Base-by-base conservation (phyloP, 306 rosid genomes). In the Vigna nakashimae region DNA sequence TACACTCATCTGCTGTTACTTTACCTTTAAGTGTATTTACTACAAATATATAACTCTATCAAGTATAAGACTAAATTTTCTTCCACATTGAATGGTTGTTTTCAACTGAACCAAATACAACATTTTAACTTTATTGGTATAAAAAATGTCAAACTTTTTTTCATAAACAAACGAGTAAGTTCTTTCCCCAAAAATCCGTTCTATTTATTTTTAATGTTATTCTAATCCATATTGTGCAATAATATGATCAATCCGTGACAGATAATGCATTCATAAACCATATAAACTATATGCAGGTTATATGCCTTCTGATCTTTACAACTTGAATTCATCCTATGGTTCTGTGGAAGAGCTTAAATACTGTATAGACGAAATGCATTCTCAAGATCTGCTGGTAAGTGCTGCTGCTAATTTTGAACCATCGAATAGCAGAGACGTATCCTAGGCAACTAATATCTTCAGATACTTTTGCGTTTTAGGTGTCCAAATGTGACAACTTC, bases 291-390 rank as follows among this genome's bases (percentile, higher is more conserved):
- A 59, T 85, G 81, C 89, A 90, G 96, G 96, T 82, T 89, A 91
- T 82, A 91, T 91, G 96, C 96, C 96, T 78, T 87, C 93, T 67
- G 96, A 91, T 82, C 90, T 91, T 32, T 91, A 91, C 92, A 89
- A 89, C 84, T 81, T 91, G 89, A 91, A 91, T 87, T 91, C 96
- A 11, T 78, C 89, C 52, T 89, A 91, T 81, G 96, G 93, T 80
- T 69, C 96, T 38, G 79, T 64, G 78, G 96, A 91, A 28, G 96
- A 91, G 80, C 93, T 89, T 82, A 86, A 87, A 80, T 32, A 78
- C 77, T 91, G 96, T 75, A 86, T 91, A 80, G 84, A 79, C 51
- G 93, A 91, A 81, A 65, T 89, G 88, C 96, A 91, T 91, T 82
- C 91, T 66, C 96, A 87, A 2, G 87, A 84, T 74, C 80, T 89